Evolutionary conservation across 805 yeast genomes (phyloP), one percentile per base, ranked within the genome.

Genomic region (Lachancea sp.): DNA sequence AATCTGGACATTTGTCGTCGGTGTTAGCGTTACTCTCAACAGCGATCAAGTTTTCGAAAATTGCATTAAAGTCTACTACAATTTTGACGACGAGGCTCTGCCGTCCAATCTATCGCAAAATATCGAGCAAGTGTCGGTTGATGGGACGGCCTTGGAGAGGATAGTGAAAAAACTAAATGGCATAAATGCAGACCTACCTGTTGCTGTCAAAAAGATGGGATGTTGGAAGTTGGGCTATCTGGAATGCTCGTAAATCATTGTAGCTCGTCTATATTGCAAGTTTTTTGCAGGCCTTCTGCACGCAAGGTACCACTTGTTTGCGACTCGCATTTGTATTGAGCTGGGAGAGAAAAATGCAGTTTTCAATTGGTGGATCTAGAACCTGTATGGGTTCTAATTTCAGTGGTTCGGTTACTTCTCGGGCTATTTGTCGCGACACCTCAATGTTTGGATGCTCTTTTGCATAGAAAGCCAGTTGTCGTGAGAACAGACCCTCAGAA

Each of bases 291-390:
- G 43, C 43, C 11, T 50, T 51, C 23, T 54, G 54, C 8, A 65
- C 25, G 3, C 43, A 55, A 1, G 97, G 97, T 4, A 85, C 95
- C 9, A 88, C 85, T 56, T 84, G 94, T 57, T 89, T 89, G 52
- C 97, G 72, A 25, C 92, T 83, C 1, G 90, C 89, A 6, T 63
- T 58, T 11, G 71, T 52, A 45, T 82, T 77, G 46, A 69, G 70
- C 55, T 82, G 83, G 47, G 64, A 55, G 42, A 61, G 74, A 31
- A 48, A 44, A 16, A 30, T 12, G 26, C 30, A 24, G 8, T 21
- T 19, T n/a, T 32, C 39, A 11, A 20, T 5, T 8, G 36, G 36
- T 11, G 43, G 22, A 4, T 49, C 29, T 12, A 18, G n/a, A 8
- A 20, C 9, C 3, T 33, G 18, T 1, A 51, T 38, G 9, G 48